These are phyloP conservation scores for Nicotiana benthamiana DNA, from an alignment of 257 asterid genomes.

Conservation along the genomic window DNA sequence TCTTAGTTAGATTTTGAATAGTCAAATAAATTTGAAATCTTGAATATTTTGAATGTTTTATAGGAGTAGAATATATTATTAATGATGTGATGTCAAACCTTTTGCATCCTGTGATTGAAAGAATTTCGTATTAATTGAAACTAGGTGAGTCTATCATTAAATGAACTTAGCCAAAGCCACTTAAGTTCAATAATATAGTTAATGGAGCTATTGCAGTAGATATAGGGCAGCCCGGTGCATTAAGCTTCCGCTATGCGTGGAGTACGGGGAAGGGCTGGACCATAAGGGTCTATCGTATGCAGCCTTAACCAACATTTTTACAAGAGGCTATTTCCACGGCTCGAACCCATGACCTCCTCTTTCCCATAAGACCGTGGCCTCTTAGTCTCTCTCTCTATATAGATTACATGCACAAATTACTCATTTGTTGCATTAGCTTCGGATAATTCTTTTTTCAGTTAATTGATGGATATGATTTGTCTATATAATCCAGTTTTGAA, in stretches of 20 bases:
- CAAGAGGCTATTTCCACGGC: too few relatives aligned
- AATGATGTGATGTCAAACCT: neutral
- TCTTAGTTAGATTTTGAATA: neutral
- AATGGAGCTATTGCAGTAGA: neutral
- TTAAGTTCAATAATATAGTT: neutral
- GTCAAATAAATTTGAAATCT: neutral
- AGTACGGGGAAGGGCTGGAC: too few relatives aligned
- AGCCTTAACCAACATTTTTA: too few relatives aligned
- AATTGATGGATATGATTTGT: neutral
- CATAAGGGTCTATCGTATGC: too few relatives aligned
- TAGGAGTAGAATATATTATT: neutral
- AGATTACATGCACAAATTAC: too few relatives aligned
- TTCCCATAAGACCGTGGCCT: neutral
- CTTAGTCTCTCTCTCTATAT: neutral
- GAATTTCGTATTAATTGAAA: neutral
- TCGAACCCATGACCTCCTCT: too few relatives aligned
- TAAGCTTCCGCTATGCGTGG: too few relatives aligned
- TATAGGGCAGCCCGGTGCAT: too few relatives aligned
- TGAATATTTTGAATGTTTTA: neutral
- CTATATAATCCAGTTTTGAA: constrained; percentile 54
- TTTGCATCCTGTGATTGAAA: neutral
- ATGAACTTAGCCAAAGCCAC: neutral
- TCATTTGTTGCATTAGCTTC: neutral
- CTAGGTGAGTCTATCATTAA: neutral
- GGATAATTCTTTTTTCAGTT: too few relatives aligned